Base-by-base conservation (phyloP, 139 green algal species). In the Chlamydomonas schloesseri region DNA sequence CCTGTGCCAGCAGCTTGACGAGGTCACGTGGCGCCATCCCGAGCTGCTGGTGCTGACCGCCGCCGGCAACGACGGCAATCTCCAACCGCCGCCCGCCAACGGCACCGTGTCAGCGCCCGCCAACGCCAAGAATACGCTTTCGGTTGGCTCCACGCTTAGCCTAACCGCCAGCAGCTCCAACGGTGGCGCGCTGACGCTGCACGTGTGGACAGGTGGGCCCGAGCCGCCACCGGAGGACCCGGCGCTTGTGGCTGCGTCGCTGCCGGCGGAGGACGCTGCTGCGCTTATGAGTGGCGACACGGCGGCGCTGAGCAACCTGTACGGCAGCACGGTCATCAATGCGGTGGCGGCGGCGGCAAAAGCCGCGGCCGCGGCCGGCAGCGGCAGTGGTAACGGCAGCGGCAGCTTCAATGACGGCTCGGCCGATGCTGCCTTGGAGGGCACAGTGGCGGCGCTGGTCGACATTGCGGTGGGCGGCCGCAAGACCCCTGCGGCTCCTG, bases 121-220 rank as follows among this genome's bases (percentile, higher is more conserved):
- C 50, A 96, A 93, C 10, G 76, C 93, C 60, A 98, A 98, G 84
- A 98, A 98, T 87, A 90, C 75, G 33, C 60, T 98, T 0, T 81
- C 91, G 8, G 93, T 97, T 18, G 96, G 96, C 2, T 95, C 96
- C 18, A 94, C 92, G 0, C 87, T 93, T 46, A 91, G 89, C 0
- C 15, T 79, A 28, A 64, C 58, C 11, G 18, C 24, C 74, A 17
- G 9, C 33, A n/a, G 24, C 57, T 3, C 15, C 23, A 18, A 36
- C 74, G 8, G 46, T 0, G 57, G 74, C 55, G 65, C 20, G 20
- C 73, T 81, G 53, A 11, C 4, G 29, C 57, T 71, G 47, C 74
- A 42, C 20, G 5, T 71, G 1, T 71, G 73, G 53, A 81, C 73
- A 1, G 72, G n/a, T 11, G 10, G 10, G 10, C 50, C 47, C 28